phyloP scores from a whole-genome alignment of 2,329 filamentous ascomycete genomes.

The Fusarium gaditjirri region DNA sequence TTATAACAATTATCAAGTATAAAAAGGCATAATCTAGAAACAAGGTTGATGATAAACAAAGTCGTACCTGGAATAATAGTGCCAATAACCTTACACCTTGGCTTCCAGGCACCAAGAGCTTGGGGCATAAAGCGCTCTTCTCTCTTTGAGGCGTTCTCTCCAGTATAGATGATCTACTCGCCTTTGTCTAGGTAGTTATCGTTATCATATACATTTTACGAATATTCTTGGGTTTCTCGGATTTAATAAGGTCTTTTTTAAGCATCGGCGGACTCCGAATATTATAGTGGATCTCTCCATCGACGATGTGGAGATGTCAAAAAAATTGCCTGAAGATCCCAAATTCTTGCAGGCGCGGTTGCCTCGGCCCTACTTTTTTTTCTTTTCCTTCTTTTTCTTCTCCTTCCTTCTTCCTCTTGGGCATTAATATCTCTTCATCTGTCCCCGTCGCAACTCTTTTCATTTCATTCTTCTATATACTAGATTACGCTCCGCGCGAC shows the following conservation, averaged over 20 bases:
- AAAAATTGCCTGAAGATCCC: slow-evolving; percentile 42
- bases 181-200: too few relatives aligned
- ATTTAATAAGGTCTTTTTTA: background rate
- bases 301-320: slow-evolving; percentile 25
- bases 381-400: slow-evolving; percentile 21
- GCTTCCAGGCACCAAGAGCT: background rate
- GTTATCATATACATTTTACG: background rate
- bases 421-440: slow-evolving; percentile 18
- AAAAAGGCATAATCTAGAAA: background rate
- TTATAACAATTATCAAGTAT: rapidly evolving
- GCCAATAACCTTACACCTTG: background rate
- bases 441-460: slow-evolving; percentile 22
- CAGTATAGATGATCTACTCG: too few relatives aligned
- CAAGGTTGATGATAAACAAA: background rate
- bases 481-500: slow-evolving; percentile 9
- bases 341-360: slow-evolving; percentile 21
- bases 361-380: slow-evolving; percentile 29
- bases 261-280: slow-evolving; percentile 40
- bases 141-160: background rate
- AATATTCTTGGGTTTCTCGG: background rate
- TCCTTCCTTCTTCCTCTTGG: slow-evolving; percentile 20
- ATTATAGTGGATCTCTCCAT: slow-evolving; percentile 23
- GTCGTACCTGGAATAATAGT: background rate
- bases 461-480: background rate
- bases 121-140: background rate